Conservation (phyloP, 495 filamentous ascomycete species). For the Talaromyces ruber region DNA sequence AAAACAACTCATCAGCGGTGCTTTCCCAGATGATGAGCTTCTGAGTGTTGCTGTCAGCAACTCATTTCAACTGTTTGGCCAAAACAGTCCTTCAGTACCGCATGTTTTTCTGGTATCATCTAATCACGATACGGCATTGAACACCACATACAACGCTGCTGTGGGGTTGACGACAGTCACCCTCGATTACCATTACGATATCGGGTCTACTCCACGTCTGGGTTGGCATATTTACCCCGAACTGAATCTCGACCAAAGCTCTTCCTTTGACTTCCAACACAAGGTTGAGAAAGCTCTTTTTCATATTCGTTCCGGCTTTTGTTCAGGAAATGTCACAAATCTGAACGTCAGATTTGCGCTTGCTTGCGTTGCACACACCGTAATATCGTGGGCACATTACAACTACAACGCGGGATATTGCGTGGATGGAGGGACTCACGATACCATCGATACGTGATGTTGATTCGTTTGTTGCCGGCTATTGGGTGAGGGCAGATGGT, state of each 20-base stretch:
- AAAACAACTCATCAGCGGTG: neutral
- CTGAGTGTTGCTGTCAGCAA: neutral
- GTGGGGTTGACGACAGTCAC: slow-evolving; percentile 3
- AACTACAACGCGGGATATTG: slow-evolving; percentile 49
- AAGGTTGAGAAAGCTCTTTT: slow-evolving; percentile 3
- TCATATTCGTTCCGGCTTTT: slow-evolving; percentile 9
- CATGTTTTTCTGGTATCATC: slow-evolving; percentile 1
- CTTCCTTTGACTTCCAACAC: neutral
- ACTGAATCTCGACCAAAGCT: slow-evolving; percentile 1
- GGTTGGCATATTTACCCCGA: slow-evolving; percentile 19
- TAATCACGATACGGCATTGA: neutral
- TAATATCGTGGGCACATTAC: slow-evolving; percentile 62
- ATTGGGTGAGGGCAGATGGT: slow-evolving; percentile 76
- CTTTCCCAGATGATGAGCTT: neutral
- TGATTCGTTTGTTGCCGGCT: slow-evolving; percentile 71
- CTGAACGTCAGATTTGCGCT: slow-evolving; percentile 5
- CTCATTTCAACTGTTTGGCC: neutral
- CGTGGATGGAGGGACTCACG: slow-evolving; percentile 65
- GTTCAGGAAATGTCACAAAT: slow-evolving; percentile 3
- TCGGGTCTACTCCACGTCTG: neutral
- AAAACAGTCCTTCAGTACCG: neutral
- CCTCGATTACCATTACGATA: neutral
- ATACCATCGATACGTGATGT: slow-evolving; percentile 90
- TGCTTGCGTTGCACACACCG: slow-evolving; percentile 62
- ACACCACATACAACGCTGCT: neutral